Evolutionary conservation across 257 asterid species (phyloP).

Genomic region (Scutellaria barbata): DNA sequence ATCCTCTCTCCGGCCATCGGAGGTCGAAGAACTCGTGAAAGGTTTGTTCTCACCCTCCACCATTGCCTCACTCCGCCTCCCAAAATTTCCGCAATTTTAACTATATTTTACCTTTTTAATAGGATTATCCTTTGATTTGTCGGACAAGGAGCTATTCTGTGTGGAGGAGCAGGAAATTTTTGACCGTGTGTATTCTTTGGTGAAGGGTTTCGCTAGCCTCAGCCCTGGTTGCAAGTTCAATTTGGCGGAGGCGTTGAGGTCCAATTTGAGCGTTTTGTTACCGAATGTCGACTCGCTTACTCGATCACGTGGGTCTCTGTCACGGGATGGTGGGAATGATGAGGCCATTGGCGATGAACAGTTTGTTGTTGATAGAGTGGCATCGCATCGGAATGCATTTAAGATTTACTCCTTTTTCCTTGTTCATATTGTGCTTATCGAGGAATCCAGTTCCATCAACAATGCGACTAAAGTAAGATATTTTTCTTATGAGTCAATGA

Average conservation of each 20-base stretch:
- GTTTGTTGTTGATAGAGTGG: slow-evolving; percentile 59
- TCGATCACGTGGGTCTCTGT: slow-evolving; percentile 47
- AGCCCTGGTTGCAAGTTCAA: slow-evolving; percentile 68
- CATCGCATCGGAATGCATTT: slow-evolving; percentile 83
- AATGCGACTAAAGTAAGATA: slow-evolving; percentile 55
- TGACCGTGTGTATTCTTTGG: slow-evolving; percentile 80
- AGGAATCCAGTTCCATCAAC: slow-evolving; percentile 58
- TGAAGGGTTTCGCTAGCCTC: slow-evolving; percentile 69
- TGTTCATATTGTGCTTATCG: slow-evolving; percentile 66
- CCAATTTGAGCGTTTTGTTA: slow-evolving; percentile 81
- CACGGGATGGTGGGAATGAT: slow-evolving; percentile 48
- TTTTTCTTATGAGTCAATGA: slow-evolving; percentile 12
- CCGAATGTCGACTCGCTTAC: slow-evolving; percentile 79
- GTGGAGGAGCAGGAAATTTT: slow-evolving; percentile 89
- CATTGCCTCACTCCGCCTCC: neutral
- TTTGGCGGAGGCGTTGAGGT: slow-evolving; percentile 86
- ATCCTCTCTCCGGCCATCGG: slow-evolving; percentile 59
- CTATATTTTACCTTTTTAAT: slow-evolving; percentile 7
- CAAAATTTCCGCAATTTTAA: neutral
- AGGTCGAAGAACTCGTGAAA: slow-evolving; percentile 89
- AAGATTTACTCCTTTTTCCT: slow-evolving; percentile 90
- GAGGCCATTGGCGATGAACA: slow-evolving; percentile 50
- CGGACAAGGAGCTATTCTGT: slow-evolving; percentile 89
- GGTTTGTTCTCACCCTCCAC: slow-evolving; percentile 48
- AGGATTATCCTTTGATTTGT: slow-evolving; percentile 86